phyloP scores from a whole-genome alignment of 2,329 filamentous ascomycete genomes.

The Beauveria rudraprayagi region DNA sequence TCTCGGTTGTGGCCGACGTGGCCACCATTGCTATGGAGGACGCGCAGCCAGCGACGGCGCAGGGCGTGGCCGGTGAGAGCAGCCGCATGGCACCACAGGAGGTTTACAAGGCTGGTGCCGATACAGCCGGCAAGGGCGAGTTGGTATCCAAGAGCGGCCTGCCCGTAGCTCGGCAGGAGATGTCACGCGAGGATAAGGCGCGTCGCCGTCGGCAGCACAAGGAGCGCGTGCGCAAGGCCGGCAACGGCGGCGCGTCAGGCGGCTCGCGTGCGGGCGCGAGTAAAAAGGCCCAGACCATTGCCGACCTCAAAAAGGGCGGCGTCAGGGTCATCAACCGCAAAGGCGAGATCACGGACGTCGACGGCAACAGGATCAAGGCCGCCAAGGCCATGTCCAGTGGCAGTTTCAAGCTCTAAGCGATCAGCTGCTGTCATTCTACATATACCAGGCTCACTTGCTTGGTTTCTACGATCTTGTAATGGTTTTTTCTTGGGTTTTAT shows the following conservation, averaged over 20 bases:
- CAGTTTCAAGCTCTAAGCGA: slow-evolving; percentile 50
- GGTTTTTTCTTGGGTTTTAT: background rate
- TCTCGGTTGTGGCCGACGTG: slow-evolving; percentile 83
- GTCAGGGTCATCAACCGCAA: slow-evolving; percentile 89
- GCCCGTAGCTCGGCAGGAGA: slow-evolving; percentile 73
- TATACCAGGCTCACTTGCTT: background rate
- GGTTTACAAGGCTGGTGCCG: slow-evolving; percentile 72
- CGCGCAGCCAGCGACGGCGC: slow-evolving; percentile 75
- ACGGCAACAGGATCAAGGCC: slow-evolving; percentile 65
- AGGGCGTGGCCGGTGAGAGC: slow-evolving; percentile 58
- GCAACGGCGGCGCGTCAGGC: slow-evolving; percentile 30
- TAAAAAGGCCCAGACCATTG: slow-evolving; percentile 42
- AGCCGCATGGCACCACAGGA: slow-evolving; percentile 89
- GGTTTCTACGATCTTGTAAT: background rate
- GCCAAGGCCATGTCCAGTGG: slow-evolving; percentile 44
- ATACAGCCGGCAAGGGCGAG: slow-evolving; percentile 57
- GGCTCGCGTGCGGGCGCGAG: slow-evolving; percentile 24
- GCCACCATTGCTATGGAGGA: slow-evolving; percentile 95
- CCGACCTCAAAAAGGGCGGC: slow-evolving; percentile 70
- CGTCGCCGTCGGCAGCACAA: slow-evolving; percentile 72
- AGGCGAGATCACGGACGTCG: slow-evolving; percentile 75
- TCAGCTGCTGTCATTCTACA: background rate
- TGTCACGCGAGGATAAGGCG: slow-evolving; percentile 78
- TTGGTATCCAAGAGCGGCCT: slow-evolving; percentile 70
- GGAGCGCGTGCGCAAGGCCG: slow-evolving; percentile 70